These are phyloP conservation scores for Phylloporus arenicola DNA, from an alignment of 768 basidiomycete species.

Conservation along the genomic window DNA sequence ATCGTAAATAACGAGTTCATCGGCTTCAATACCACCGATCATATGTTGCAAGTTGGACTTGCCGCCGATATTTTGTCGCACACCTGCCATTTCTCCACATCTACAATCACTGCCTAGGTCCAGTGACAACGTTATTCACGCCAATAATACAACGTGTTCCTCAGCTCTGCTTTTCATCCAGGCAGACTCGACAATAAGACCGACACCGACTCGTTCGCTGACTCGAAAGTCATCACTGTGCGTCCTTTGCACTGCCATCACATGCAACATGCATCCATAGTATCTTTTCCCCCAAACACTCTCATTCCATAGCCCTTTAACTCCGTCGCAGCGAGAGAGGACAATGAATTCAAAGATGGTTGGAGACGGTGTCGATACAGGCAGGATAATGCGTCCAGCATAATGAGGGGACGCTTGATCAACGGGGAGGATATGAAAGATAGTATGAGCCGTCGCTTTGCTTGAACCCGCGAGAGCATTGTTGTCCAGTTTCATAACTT, in stretches of 20 bases:
- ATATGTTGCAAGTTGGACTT: no score
- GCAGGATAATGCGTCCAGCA: slow-evolving; percentile 17
- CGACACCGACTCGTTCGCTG: slow-evolving; percentile 18
- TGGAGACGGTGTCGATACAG: slow-evolving; percentile 4
- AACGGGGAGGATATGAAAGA: slow-evolving; percentile 10
- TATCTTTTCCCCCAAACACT: slow-evolving; percentile 6
- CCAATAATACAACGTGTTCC: slow-evolving; percentile 9
- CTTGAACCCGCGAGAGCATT: neutral
- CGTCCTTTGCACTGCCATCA: slow-evolving; percentile 15
- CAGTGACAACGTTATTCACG: neutral
- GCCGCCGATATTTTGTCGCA: no score
- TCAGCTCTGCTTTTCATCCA: slow-evolving; percentile 10
- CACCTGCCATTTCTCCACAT: neutral
- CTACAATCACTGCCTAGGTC: no score
- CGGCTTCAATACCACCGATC: no score
- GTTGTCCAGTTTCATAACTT: slow-evolving; percentile 2
- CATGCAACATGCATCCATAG: slow-evolving; percentile 15
- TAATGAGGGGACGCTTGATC: neutral
- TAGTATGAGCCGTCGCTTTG: neutral
- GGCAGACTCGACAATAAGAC: slow-evolving; percentile 14
- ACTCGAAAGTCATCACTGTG: slow-evolving; percentile 3
- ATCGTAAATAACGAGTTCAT: no score
- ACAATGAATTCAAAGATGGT: slow-evolving; percentile 16
- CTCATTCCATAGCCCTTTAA: slow-evolving; percentile 10
- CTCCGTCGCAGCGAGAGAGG: slow-evolving; percentile 8